Percentiles rank a stretch among this genome's conserved stretches.
These are phyloP conservation scores for Trichoderma sp. DNA, from an alignment of 2,329 filamentous ascomycete species.

Conservation along the genomic window DNA sequence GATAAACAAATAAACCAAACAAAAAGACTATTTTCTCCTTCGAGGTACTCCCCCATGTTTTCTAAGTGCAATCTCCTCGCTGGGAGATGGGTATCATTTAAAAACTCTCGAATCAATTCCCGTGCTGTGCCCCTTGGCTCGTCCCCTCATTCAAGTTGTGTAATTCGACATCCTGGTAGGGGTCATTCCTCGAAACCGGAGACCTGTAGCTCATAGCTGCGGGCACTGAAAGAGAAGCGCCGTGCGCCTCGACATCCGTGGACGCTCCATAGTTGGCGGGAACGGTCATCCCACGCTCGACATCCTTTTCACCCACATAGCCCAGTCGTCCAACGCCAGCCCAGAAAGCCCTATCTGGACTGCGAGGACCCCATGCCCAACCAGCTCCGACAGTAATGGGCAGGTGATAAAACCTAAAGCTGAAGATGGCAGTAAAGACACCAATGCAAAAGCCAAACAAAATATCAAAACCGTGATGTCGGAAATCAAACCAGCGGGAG, in stretches of 20 bases:
- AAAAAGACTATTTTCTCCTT: neutral
- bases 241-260: constrained; percentile 24
- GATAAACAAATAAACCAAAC: neutral
- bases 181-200: constrained; percentile 12
- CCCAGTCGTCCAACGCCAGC: constrained; percentile 65
- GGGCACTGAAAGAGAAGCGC: neutral
- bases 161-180: constrained; percentile 36
- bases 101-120: constrained; percentile 1
- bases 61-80: neutral
- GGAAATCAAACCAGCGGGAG: constrained; percentile 83
- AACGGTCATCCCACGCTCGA: constrained; percentile 22
- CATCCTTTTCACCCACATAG: constrained; percentile 46
- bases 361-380: constrained; percentile 85
- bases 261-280: constrained; percentile 29
- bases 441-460: constrained; percentile 82
- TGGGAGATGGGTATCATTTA: constrained; percentile 8
- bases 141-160: constrained; percentile 22
- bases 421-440: constrained; percentile 64
- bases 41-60: neutral
- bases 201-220: constrained; percentile 21
- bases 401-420: constrained; percentile 83
- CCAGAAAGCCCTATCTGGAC: constrained; percentile 71
- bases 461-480: constrained; percentile 91
- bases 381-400: constrained; percentile 72
- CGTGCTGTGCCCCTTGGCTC: neutral